These are phyloP conservation scores for Truncatella angustata DNA, from an alignment of 2,329 filamentous ascomycete genomes.

Conservation along the genomic window DNA sequence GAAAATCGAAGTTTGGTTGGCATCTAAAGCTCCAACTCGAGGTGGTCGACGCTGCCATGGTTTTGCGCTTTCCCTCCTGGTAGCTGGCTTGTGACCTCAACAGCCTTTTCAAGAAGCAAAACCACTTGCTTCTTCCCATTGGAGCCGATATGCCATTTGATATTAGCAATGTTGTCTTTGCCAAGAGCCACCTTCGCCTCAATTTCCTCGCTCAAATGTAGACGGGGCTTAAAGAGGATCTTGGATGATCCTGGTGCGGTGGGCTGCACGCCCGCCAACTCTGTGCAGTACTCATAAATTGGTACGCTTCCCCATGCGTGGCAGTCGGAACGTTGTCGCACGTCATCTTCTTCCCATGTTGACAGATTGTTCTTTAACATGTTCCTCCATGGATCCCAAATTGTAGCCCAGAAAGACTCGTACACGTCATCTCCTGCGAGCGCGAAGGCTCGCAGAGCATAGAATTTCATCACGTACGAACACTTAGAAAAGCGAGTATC, in stretches of 20 bases:
- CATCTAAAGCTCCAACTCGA: background rate
- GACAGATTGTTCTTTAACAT: constrained; percentile 15
- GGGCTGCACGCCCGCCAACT: constrained; percentile 15
- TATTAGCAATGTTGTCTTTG: background rate
- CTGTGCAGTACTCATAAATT: constrained; percentile 19
- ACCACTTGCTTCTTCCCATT: background rate
- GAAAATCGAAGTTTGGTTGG: no score
- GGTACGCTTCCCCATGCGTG: constrained; percentile 20
- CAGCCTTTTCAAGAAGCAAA: background rate
- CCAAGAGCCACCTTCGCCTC: constrained; percentile 1
- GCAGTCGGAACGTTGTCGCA: constrained; percentile 18
- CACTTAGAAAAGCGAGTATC: constrained; percentile 3
- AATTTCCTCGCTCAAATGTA: background rate
- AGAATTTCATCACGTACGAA: constrained; percentile 18
- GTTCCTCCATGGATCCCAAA: constrained; percentile 17
- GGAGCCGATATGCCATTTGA: background rate
- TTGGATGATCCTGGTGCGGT: constrained; percentile 12
- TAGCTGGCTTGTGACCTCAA: background rate
- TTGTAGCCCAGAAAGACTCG: constrained; percentile 12
- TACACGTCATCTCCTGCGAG: constrained; percentile 12
- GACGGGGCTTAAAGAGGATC: constrained; percentile 14
- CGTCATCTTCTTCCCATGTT: constrained; percentile 19
- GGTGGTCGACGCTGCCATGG: background rate
- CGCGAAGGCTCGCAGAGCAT: constrained; percentile 15
- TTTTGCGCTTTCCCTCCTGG: background rate